Evolutionary conservation across 139 green algal species (phyloP).

Genomic region (Helicosporidium sp.): DNA sequence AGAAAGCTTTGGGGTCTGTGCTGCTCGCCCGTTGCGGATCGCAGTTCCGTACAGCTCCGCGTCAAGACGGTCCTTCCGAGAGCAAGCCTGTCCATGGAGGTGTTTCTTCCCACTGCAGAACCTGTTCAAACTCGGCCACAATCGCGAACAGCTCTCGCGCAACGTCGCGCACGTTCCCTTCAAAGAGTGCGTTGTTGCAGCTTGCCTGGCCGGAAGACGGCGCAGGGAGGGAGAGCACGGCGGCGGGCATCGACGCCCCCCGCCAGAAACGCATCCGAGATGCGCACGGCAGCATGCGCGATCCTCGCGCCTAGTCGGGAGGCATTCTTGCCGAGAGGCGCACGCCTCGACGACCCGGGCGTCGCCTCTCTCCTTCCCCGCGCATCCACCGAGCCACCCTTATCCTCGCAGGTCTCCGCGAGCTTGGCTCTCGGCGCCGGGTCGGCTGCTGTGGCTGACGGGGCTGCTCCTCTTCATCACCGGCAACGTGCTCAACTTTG

Average conservation of each 20-base stretch:
- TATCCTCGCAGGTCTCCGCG: not conserved
- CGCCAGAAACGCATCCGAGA: no score
- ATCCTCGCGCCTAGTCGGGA: slow-evolving; percentile 11
- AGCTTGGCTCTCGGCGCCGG: slow-evolving; percentile 2
- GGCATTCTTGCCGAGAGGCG: not conserved
- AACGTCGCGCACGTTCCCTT: no score
- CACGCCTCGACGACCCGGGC: not conserved
- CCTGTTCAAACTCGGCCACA: slow-evolving; percentile 77
- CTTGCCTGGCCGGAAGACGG: no score
- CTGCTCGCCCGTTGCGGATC: no score
- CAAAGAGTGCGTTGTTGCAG: no score
- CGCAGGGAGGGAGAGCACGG: no score
- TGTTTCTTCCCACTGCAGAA: slow-evolving; percentile 20
- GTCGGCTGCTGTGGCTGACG: slow-evolving; percentile 37
- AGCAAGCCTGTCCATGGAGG: not conserved
- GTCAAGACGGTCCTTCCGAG: not conserved
- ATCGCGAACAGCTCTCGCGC: slow-evolving; percentile 41
- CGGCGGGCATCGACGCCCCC: no score
- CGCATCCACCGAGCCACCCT: not conserved
- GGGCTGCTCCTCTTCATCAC: slow-evolving; percentile 43
- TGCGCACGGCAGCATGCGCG: slow-evolving; percentile 8
- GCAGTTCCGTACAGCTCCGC: not conserved
- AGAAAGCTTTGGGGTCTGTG: no score
- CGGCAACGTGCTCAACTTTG: slow-evolving; percentile 51
- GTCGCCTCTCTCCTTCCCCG: not conserved